A percentile compares a stretch with the other conserved stretches of the same genome.
phyloP scores from a whole-genome alignment of 495 filamentous ascomycete genomes.

The Chaetomidium leptoderma region DNA sequence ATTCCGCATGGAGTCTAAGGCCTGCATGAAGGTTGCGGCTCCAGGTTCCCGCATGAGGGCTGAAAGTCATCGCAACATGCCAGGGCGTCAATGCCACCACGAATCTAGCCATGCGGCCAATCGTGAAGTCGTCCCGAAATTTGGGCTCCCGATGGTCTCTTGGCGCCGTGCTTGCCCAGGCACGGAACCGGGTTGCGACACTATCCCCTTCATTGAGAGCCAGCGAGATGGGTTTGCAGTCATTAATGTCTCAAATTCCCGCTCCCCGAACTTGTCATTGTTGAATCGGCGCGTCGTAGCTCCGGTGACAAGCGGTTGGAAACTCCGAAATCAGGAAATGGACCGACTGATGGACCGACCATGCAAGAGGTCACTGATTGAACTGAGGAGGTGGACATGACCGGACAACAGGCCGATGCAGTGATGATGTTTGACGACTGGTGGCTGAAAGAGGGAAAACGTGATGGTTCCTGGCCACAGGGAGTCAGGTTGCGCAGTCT shows the following conservation, averaged over 20 bases:
- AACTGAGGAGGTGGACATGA: too few relatives aligned
- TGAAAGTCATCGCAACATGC: background rate
- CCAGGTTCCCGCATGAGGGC: background rate
- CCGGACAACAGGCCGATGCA: too few relatives aligned
- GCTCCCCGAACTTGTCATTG: background rate
- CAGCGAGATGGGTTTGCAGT: background rate
- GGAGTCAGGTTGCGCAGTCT: too few relatives aligned
- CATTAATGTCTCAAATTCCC: background rate
- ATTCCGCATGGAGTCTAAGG: background rate
- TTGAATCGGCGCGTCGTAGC: background rate
- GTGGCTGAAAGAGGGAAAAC: too few relatives aligned
- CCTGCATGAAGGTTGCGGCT: background rate
- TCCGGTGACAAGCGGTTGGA: too few relatives aligned
- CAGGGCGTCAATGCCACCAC: background rate
- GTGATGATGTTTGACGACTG: too few relatives aligned
- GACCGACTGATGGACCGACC: too few relatives aligned
- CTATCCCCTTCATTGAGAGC: too few relatives aligned
- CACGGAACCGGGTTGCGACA: conserved; percentile 4
- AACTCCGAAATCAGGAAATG: too few relatives aligned
- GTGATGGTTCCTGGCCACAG: too few relatives aligned
- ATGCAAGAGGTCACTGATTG: too few relatives aligned
- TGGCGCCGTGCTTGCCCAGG: background rate
- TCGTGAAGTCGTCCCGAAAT: background rate
- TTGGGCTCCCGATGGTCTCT: background rate
- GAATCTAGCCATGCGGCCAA: background rate